Conservation (phyloP, 2,329 filamentous ascomycete genomes). For the Lachnellula hyalina region DNA sequence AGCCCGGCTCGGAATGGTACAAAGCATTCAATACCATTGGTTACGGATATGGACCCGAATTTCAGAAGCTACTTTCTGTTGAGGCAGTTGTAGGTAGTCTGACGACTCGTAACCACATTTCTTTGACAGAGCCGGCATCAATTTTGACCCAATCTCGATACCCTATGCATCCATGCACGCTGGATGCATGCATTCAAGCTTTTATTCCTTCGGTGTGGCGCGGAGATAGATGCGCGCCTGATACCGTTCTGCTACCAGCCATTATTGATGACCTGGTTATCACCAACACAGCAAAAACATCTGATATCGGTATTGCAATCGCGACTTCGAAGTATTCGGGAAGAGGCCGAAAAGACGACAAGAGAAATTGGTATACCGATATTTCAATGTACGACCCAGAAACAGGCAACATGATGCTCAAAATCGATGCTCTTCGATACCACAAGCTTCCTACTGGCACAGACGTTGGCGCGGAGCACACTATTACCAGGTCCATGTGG, state of each 20-base stretch:
- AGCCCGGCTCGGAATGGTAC: too few species aligned
- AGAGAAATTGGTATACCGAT: slow-evolving; percentile 4
- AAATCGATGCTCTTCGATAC: slow-evolving; percentile 20
- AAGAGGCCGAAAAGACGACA: slow-evolving; percentile 6
- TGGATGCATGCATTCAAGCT: slow-evolving; percentile 32
- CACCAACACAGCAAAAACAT: slow-evolving; percentile 8
- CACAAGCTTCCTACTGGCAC: slow-evolving; percentile 4
- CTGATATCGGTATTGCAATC: slow-evolving; percentile 5
- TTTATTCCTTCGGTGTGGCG: slow-evolving; percentile 18
- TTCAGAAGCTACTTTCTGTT: not conserved
- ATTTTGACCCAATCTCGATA: slow-evolving; percentile 28
- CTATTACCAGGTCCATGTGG: slow-evolving; percentile 10
- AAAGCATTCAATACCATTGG: slow-evolving; percentile 15
- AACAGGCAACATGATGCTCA: slow-evolving; percentile 18
- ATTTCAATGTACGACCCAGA: slow-evolving; percentile 14
- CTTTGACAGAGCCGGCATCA: slow-evolving; percentile 10
- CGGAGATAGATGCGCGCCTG: slow-evolving; percentile 15
- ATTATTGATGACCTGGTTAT: slow-evolving; percentile 21
- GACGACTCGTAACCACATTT: too few species aligned
- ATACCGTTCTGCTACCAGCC: slow-evolving; percentile 17
- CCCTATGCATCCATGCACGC: slow-evolving; percentile 30
- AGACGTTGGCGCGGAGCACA: slow-evolving; percentile 2
- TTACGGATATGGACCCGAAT: not conserved
- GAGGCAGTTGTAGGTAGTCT: too few species aligned
- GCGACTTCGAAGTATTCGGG: slow-evolving; percentile 6